Evolutionary conservation across 1,139 yeast species (phyloP).

Genomic region (Candida freyschussii): DNA sequence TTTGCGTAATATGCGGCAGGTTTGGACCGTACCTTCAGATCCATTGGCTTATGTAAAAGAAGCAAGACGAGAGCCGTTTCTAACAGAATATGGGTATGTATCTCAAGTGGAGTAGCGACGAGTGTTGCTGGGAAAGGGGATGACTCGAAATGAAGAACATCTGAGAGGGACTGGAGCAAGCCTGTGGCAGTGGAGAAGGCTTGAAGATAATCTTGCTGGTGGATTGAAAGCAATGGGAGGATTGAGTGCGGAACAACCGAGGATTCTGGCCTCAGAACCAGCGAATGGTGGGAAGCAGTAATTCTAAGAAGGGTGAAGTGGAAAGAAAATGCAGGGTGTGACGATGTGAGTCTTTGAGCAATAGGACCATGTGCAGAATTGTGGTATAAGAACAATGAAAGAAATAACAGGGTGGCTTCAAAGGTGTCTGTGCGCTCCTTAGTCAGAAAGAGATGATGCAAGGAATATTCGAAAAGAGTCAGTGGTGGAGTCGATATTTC

Average conservation of each 20-base stretch:
- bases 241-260: slow-evolving; percentile 4
- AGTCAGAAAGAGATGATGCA: slow-evolving; percentile 2
- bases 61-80: slow-evolving; percentile 22
- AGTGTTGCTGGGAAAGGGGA: slow-evolving; percentile 34
- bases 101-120: slow-evolving; percentile 2
- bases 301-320: slow-evolving; percentile 10
- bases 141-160: slow-evolving; percentile 13
- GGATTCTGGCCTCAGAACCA: background rate
- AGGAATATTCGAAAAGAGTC: slow-evolving; percentile 7
- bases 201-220: slow-evolving; percentile 8
- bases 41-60: slow-evolving; percentile 35
- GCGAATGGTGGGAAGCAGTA: slow-evolving; percentile 1
- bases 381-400: slow-evolving; percentile 10
- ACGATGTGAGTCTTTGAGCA: slow-evolving; percentile 3
- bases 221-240: slow-evolving; percentile 11
- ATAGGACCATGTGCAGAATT: slow-evolving; percentile 5
- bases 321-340: slow-evolving; percentile 3
- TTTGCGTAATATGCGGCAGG: slow-evolving; percentile 37
- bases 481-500: slow-evolving; percentile 1
- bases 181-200: slow-evolving; percentile 6
- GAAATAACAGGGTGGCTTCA: slow-evolving; percentile 9
- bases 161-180: background rate
- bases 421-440: background rate
- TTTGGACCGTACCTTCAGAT: slow-evolving; percentile 20
- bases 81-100: slow-evolving; percentile 8